Percentiles rank a stretch among this genome's conserved stretches.
Evolutionary conservation across 177 flowering plant genomes (phyloP).

Genomic region (Vitis hybrid): DNA sequence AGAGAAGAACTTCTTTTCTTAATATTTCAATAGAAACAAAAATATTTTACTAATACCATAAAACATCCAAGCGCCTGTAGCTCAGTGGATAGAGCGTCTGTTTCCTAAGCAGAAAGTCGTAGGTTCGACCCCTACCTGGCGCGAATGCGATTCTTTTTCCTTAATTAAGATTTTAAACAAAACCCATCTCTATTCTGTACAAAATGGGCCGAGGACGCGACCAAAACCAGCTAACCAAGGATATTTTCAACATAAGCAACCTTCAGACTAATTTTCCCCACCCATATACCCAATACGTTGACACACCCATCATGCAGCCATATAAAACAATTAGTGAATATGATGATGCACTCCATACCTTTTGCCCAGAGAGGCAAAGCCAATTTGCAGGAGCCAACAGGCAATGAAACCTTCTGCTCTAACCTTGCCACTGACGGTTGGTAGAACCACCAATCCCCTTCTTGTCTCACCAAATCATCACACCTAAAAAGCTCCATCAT

Average conservation of each 20-base stretch:
- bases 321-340: neutral
- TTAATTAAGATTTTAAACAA: neutral
- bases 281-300: too few relatives aligned
- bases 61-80: constrained; percentile 72
- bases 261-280: too few relatives aligned
- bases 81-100: constrained; percentile 99
- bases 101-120: constrained; percentile 99
- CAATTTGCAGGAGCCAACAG: constrained; percentile 75
- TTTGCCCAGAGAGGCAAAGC: constrained; percentile 75
- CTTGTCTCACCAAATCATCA: constrained; percentile 57
- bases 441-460: constrained; percentile 83
- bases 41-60: too few relatives aligned
- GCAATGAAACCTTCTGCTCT: constrained; percentile 68
- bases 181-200: neutral
- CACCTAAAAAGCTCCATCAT: constrained; percentile 88
- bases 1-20: too few relatives aligned
- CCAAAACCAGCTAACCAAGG: too few relatives aligned
- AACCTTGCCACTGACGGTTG: constrained; percentile 46
- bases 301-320: too few relatives aligned
- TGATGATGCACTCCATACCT: constrained; percentile 38
- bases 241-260: too few relatives aligned
- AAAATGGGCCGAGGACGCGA: too few relatives aligned
- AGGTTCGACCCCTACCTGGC: constrained; percentile 99
- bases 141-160: constrained; percentile 22
- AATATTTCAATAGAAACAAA: too few relatives aligned